Evolutionary conservation across 306 rosid genomes (phyloP).

Genomic region (Amphicarpaea edgeworthii): DNA sequence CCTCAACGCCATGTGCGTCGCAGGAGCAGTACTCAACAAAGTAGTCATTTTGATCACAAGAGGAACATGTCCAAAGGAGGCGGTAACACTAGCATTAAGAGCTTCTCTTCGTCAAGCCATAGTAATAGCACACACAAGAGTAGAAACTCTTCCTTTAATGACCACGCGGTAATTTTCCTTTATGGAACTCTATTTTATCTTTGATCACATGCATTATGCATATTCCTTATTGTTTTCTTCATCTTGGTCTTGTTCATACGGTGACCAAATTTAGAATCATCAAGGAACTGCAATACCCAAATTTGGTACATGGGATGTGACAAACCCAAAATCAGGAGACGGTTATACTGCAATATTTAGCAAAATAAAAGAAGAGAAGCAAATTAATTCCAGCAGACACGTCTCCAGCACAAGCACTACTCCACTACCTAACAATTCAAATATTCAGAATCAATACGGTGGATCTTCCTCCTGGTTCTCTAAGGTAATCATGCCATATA

Average conservation of each 20-base stretch:
- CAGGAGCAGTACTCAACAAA: no score
- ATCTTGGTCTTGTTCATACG: no score
- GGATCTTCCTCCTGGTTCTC: constrained; percentile 27
- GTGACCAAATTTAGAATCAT: constrained; percentile 9
- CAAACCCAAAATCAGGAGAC: constrained; percentile 47
- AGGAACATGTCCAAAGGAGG: constrained; percentile 38
- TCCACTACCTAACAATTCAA: constrained; percentile 35
- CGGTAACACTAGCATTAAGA: no score
- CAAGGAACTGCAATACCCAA: constrained; percentile 32
- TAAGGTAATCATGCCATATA: constrained; percentile 34
- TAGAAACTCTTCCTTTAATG: constrained; percentile 30
- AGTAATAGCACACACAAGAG: constrained; percentile 19
- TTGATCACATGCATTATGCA: no score
- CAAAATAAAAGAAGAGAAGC: constrained; percentile 46
- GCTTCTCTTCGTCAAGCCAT: constrained; percentile 45
- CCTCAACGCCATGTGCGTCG: neutral
- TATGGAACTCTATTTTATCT: no score
- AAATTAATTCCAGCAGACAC: neutral
- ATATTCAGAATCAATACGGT: constrained; percentile 18
- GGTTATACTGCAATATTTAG: constrained; percentile 41
- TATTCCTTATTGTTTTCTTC: neutral
- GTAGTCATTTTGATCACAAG: constrained; percentile 7
- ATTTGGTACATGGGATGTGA: constrained; percentile 51
- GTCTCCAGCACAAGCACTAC: neutral
- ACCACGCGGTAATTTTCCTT: constrained; percentile 38